Percentiles rank a stretch among this genome's conserved stretches.
phyloP scores from a whole-genome alignment of 2,329 filamentous ascomycete species.

The Amesomyces nigricolor region DNA sequence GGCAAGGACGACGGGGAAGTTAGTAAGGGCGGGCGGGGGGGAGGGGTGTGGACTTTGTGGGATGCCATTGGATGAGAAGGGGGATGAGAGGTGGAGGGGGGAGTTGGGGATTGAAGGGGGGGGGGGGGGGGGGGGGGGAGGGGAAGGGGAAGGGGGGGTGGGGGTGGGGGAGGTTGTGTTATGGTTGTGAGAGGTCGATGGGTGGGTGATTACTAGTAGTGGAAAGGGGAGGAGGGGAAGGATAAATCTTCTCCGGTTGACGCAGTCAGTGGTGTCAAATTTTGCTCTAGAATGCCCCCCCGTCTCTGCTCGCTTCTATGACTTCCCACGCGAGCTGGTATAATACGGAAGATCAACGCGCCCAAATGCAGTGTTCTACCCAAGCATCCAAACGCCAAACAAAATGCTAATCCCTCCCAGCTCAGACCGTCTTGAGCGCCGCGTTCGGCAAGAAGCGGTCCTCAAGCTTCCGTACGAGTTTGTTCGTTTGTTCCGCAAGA shows the following conservation, averaged over 20 bases:
- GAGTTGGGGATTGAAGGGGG: slow-evolving; percentile 55
- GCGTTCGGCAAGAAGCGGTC: slow-evolving; percentile 39
- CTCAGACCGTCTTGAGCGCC: slow-evolving; percentile 18
- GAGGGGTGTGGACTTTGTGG: slow-evolving; percentile 62
- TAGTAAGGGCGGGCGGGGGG: slow-evolving; percentile 44
- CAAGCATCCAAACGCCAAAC: slow-evolving; percentile 11
- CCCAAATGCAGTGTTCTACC: slow-evolving; percentile 12
- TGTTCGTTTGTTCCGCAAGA: slow-evolving; percentile 95
- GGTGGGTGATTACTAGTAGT: slow-evolving; percentile 25
- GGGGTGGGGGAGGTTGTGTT: slow-evolving; percentile 49
- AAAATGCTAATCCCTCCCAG: not conserved
- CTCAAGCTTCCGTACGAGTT: slow-evolving; percentile 78
- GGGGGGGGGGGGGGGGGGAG: slow-evolving; percentile 27
- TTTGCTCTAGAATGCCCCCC: not conserved
- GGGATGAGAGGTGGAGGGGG: slow-evolving; percentile 58
- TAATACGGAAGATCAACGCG: slow-evolving; percentile 9
- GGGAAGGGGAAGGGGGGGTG: slow-evolving; percentile 28
- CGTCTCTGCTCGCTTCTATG: slow-evolving; percentile 3
- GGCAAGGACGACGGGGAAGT: slow-evolving; percentile 81
- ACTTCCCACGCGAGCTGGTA: slow-evolving; percentile 8
- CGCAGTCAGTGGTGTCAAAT: not conserved
- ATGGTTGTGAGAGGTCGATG: slow-evolving; percentile 66
- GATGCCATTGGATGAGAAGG: slow-evolving; percentile 57
- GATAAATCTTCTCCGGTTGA: not conserved
- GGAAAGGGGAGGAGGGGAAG: not conserved